Evolutionary conservation across 352 stramenopile genomes (phyloP), one percentile per base, ranked within the genome.

Genomic region (Aphanomyces euteiches): DNA sequence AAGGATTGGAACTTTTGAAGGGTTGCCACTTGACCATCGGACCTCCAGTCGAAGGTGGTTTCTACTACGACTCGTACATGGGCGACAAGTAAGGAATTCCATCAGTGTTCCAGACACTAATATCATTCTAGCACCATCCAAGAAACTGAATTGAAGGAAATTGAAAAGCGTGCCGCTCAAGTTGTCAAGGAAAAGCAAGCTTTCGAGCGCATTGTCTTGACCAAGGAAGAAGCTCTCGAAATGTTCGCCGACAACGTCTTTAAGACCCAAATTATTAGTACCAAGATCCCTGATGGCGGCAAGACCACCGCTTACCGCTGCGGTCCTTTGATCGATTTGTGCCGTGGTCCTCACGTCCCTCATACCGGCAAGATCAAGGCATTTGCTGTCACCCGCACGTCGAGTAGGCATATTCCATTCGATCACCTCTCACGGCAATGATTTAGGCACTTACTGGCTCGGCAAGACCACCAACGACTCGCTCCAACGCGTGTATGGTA

Each of bases 31-130:
- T 99, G 45, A 99, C 96, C 5, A 98, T 99, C 76, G 97, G 97
- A 12, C 97, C 97, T 28, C 95, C 90, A 41, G 81, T 98, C 36
- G 89, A 97, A 47, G 92, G 94, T 60, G 97, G 97, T 19, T 99
- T 99, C 75, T 99, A 99, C 80, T 99, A 99, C 77, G 97, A 99
- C 88, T 97, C 92, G 72, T 99, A 99, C 85, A 99, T 99, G 93
- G 98, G 98, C 66, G 79, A 83, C 36, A 73, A 90, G 73, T 75
- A 59, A 36, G 17, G 17, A 21, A 38, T 41, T 61, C 57, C 53
- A 6, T 3, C n/a, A 15, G 2, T 53, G 45, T 53, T 2, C n/a
- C 15, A 19, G 36, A 5, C 4, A 6, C 17, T 65, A 58, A 47
- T 59, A 17, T 80, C 8, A 4, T 7, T 13, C 4, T 66, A 83